A percentile compares a stretch with the other conserved stretches of the same genome.
Evolutionary conservation across 2,329 filamentous ascomycete genomes (phyloP).

Genomic region (Pseudogymnoascus sp.): DNA sequence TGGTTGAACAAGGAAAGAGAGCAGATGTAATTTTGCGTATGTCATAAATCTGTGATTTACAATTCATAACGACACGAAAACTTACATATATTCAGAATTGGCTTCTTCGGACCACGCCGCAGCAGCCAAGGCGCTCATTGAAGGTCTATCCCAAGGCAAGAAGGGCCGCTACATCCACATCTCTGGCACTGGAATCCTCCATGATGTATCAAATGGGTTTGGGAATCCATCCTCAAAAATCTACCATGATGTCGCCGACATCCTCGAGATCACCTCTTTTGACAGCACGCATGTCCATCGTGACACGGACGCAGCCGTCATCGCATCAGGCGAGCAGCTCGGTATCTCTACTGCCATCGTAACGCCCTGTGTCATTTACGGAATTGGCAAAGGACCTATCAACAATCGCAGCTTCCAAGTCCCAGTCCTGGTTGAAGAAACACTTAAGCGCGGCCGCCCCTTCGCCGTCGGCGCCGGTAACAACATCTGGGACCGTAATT

Average conservation of each 20-base stretch:
- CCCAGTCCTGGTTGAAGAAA: constrained; percentile 35
- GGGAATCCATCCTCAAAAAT: constrained; percentile 29
- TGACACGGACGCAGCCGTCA: constrained; percentile 46
- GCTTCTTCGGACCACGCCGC: constrained; percentile 11
- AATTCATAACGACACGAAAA: background rate
- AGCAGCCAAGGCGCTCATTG: constrained; percentile 9
- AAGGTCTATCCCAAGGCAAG: constrained; percentile 10
- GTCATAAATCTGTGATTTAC: background rate
- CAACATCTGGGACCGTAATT: constrained; percentile 24
- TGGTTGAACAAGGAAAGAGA: constrained; percentile 12
- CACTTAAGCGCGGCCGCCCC: constrained; percentile 37
- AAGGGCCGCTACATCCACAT: constrained; percentile 15
- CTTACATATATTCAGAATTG: background rate
- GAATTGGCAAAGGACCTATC: constrained; percentile 41
- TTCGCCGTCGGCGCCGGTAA: constrained; percentile 43
- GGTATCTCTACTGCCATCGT: constrained; percentile 45
- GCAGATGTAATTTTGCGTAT: constrained; percentile 15
- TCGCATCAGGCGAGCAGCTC: constrained; percentile 23
- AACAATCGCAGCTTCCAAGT: constrained; percentile 42
- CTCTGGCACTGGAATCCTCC: constrained; percentile 13
- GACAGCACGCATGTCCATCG: constrained; percentile 39
- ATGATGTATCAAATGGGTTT: constrained; percentile 6
- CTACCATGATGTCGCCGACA: constrained; percentile 37
- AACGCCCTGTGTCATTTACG: constrained; percentile 49
- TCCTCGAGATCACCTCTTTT: constrained; percentile 34